Evolutionary conservation across 306 rosid genomes (phyloP).

Genomic region (Rubus parviflorus): DNA sequence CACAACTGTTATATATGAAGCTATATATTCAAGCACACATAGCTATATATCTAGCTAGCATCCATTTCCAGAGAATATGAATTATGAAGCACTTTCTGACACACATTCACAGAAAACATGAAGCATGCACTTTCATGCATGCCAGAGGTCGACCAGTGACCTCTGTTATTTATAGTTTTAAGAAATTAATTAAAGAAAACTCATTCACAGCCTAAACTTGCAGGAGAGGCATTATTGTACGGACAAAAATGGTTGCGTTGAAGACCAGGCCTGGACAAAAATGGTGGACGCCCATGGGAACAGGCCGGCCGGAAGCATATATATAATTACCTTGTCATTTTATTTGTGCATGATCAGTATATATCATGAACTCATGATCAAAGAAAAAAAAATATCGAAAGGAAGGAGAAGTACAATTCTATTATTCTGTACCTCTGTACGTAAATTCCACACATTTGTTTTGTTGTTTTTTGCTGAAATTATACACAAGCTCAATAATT

Average conservation of each 20-base stretch:
- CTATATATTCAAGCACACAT: neutral
- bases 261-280: neutral
- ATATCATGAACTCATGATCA: conserved; percentile 6
- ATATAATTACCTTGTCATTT: neutral
- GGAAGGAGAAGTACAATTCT: neutral
- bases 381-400: neutral
- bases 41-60: neutral
- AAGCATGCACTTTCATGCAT: neutral
- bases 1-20: neutral
- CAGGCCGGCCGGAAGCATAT: neutral
- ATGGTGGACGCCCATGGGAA: conserved; percentile 11
- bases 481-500: neutral
- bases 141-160: neutral
- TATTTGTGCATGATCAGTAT: neutral
- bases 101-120: neutral
- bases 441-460: neutral
- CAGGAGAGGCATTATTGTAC: conserved; percentile 5
- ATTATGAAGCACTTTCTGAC: conserved; percentile 15
- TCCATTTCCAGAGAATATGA: conserved; percentile 5
- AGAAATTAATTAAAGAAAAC: neutral
- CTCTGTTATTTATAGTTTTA: too few relatives aligned
- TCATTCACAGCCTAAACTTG: neutral
- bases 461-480: neutral
- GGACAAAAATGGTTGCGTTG: conserved; percentile 10
- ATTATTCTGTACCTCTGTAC: conserved; percentile 3